Percentiles rank a stretch among this genome's conserved stretches.
These are phyloP conservation scores for Fusarium marasasianum DNA, from an alignment of 2,329 filamentous ascomycete genomes.

Conservation along the genomic window DNA sequence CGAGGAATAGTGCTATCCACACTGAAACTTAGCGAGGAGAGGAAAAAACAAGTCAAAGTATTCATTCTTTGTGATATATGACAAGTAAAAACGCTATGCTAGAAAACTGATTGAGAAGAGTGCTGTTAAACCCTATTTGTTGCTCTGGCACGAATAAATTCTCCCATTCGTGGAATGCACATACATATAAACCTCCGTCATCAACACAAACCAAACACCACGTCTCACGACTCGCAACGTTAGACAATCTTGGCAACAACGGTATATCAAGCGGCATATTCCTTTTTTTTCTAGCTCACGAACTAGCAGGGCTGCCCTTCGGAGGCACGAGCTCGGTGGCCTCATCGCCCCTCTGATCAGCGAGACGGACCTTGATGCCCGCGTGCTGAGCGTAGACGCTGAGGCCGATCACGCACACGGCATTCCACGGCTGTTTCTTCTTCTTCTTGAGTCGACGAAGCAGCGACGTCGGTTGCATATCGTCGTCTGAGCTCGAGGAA, in stretches of 20 bases:
- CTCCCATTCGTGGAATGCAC: neutral
- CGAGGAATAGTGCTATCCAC: slow-evolving; percentile 2
- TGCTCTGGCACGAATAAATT: neutral
- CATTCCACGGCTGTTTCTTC: slow-evolving; percentile 50
- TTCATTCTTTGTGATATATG: neutral
- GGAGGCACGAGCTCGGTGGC: slow-evolving; percentile 31
- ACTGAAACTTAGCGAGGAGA: neutral
- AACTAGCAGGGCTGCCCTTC: slow-evolving; percentile 17
- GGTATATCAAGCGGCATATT: neutral
- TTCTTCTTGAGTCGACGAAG: neutral
- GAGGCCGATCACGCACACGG: slow-evolving; percentile 53
- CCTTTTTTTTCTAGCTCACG: neutral
- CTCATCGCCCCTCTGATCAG: slow-evolving; percentile 45
- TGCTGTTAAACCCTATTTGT: neutral
- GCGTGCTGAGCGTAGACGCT: slow-evolving; percentile 51
- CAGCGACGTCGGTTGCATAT: neutral
- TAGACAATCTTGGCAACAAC: neutral
- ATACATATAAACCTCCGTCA: neutral
- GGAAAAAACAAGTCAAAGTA: neutral
- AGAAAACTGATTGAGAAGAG: neutral
- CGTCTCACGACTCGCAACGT: neutral
- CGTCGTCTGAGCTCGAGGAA: slow-evolving; percentile 38
- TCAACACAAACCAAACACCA: neutral
- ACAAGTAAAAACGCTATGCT: neutral
- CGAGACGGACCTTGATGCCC: slow-evolving; percentile 48